Conservation (phyloP, 768 basidiomycete genomes). For the Agaricus sinodeliciosus region DNA sequence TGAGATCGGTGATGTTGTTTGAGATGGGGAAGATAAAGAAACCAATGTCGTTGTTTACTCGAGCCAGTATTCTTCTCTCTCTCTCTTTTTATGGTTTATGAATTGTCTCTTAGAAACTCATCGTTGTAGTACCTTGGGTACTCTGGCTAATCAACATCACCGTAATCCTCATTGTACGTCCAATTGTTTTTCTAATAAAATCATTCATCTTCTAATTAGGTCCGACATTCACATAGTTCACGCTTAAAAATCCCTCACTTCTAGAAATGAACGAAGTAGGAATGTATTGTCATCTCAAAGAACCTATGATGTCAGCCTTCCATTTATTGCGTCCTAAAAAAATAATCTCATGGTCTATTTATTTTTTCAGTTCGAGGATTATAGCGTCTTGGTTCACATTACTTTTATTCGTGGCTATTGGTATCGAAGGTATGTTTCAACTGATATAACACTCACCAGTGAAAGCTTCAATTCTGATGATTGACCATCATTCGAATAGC, state of each 20-base stretch:
- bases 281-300: conserved; percentile 3
- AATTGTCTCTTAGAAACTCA: neutral
- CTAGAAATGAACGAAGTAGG: conserved; percentile 1
- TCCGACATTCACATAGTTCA: neutral
- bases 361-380: neutral
- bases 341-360: neutral
- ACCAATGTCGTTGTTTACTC: neutral
- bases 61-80: neutral
- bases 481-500: neutral
- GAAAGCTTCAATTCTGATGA: too few relatives aligned
- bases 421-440: neutral
- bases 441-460: neutral
- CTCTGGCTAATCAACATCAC: conserved; percentile 1
- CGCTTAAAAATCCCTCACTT: neutral
- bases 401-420: neutral
- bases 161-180: neutral
- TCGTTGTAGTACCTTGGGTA: conserved; percentile 3
- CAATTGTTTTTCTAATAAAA: neutral
- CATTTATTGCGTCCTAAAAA: neutral
- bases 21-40: neutral
- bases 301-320: neutral
- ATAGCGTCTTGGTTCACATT: conserved; percentile 1
- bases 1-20: neutral
- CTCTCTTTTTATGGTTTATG: neutral
- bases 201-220: too few relatives aligned